Base-by-base conservation (phyloP, 495 filamentous ascomycete genomes). In the Podospora tetraspora region DNA sequence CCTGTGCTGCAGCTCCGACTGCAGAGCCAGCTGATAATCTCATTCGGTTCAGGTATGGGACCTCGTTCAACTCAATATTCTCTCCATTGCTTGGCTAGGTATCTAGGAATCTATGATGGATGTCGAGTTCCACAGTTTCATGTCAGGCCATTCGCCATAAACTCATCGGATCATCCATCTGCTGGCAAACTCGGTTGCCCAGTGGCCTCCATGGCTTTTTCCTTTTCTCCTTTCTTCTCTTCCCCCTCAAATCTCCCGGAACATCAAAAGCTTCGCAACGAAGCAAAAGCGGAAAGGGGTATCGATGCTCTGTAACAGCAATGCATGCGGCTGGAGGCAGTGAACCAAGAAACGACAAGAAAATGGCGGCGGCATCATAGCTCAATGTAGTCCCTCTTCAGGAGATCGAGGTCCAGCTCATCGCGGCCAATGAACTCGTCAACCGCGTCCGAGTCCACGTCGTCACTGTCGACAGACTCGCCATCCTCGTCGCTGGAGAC, bases 361-460 rank as follows among this genome's bases (percentile, higher is more conserved):
- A 57, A 9, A 66, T 32, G 61, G 29, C 22, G 52, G 19, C 66
- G 69, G 23, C 65, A 78, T 79, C 72, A 79, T 57, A 84, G 77
- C 34, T 74, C 74, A 73, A 84, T 83, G 70, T 78, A 84, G 70
- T 84, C 82, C 74, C 75, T 76, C 66, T 80, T 75, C 23, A 73
- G 71, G 66, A 83, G 77, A 43, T 81, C 79, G 63, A 77, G 72
- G 29, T 75, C 73, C 59, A 66, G 61, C 21, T 79, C 81, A 64
- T 81, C 78, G 61, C 78, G 76, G 69, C 80, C 81, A 69, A 84
- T 78, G 72, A 92, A 88, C 76, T 96, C 92, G 61, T 91, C 90
- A 63, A 94, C 85, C 63, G 88, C 89, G 73, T 96, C 94, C 32
- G 92, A 97, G 78, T 96, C 94, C 75, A 96, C 85, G 78, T 97